Base-by-base conservation (phyloP, 768 basidiomycete species). In the Tulasnella sp. region DNA sequence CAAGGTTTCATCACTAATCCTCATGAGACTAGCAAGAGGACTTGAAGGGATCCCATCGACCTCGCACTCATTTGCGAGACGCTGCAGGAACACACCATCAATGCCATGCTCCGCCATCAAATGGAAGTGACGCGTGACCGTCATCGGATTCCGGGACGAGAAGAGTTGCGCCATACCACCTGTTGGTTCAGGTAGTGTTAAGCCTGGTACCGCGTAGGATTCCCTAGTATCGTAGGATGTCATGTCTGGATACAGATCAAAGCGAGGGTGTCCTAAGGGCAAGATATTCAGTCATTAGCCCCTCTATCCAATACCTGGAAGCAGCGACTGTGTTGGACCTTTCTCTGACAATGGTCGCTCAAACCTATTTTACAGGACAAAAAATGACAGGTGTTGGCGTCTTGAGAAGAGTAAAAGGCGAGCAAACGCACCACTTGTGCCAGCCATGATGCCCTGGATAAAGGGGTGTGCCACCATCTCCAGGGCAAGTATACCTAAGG, bases 91-190 rank as follows among this genome's bases (percentile, higher is more conserved):
- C 1, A 79, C 86, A 11, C 88, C 89, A 61, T 90, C 85, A 41
- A 92, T 79, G 46, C 82, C 81, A 63, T 87, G 82, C 63, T 80
- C 72, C 4, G 86, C 85, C 89, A 92, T 91, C 87, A 85, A 87
- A 63, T 79, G 77, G 67, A 87, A 87, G 67, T 88, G 86, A 38
- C 82, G 77, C 48, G 61, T 51, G 4, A 90, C 87, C 0, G 87
- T 89, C 67, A 79, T 79, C 15, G 81, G 75, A 67, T 89, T 77
- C 34, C 87, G 78, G 2, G 85, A 88, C 1, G 88, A 90, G 70
- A 91, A 92, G 12, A 91, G 71, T 60, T 80, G 76, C 4, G 80
- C 79, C 45, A 82, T 83, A 17, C 80, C 76, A 2, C 82, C 84
- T n/a, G 52, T 48, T 21, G 60, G n/a, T 7, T 74, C 67, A 41